Evolutionary conservation across 768 basidiomycete species (phyloP).

Genomic region (Boletus rufocinnamomeus): DNA sequence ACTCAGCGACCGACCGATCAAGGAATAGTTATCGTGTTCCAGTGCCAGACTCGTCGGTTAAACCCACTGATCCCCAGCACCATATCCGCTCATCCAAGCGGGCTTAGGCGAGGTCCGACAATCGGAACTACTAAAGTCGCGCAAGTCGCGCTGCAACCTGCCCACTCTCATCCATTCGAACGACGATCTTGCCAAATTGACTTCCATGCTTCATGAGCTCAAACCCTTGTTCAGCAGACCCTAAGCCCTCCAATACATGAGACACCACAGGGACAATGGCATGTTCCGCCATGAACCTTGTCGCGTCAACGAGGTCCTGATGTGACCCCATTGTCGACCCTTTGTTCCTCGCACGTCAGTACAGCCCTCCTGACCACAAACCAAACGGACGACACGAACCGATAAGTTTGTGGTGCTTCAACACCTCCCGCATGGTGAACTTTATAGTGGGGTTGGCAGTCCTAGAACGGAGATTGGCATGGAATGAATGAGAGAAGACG

Average conservation of each 20-base stretch:
- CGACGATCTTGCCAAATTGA: constrained; percentile 80
- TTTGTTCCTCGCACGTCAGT: constrained; percentile 33
- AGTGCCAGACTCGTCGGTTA: background rate
- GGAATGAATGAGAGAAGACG: constrained; percentile 3
- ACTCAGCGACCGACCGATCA: background rate
- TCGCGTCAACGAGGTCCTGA: constrained; percentile 71
- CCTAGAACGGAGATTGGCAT: constrained; percentile 42
- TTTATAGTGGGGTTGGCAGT: constrained; percentile 58
- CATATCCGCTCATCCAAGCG: background rate
- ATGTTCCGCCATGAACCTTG: constrained; percentile 65
- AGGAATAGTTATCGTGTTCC: background rate
- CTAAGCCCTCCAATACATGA: constrained; percentile 67
- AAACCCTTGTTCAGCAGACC: constrained; percentile 68
- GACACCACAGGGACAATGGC: constrained; percentile 71
- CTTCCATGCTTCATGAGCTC: constrained; percentile 59
- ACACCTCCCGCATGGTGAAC: constrained; percentile 77
- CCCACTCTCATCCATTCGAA: constrained; percentile 41
- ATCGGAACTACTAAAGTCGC: constrained; percentile 23
- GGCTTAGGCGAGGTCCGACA: background rate
- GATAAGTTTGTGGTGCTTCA: constrained; percentile 71
- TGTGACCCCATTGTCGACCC: constrained; percentile 86
- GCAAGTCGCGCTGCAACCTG: constrained; percentile 30
- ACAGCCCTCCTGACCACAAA: constrained; percentile 3
- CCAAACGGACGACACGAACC: constrained; percentile 45
- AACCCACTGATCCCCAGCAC: background rate